phyloP scores from a whole-genome alignment of 352 stramenopile species.

The Aphanomyces invadans region DNA sequence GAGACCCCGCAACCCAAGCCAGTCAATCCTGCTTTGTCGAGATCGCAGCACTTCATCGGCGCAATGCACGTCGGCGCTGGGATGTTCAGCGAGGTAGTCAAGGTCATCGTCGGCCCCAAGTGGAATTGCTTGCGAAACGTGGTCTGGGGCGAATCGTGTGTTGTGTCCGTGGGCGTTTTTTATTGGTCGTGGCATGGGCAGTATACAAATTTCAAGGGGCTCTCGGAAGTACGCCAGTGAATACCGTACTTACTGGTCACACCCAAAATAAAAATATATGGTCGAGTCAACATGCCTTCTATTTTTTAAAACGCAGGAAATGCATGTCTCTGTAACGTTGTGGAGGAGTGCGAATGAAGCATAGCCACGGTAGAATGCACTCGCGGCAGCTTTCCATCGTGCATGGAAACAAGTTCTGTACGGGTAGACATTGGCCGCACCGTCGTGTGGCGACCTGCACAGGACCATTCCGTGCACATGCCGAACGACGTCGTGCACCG shows the following conservation, averaged over 20 bases:
- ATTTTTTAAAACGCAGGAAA: no score
- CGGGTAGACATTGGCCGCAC: no score
- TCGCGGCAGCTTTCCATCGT: no score
- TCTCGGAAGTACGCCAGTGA: not conserved
- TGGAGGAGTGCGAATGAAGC: no score
- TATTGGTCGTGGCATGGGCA: not conserved
- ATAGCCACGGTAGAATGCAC: no score
- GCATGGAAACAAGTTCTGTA: no score
- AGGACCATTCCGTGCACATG: no score
- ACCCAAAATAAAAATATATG: not conserved
- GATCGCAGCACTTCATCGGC: conserved; percentile 19
- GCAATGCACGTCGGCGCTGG: conserved; percentile 1
- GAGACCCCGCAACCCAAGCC: conserved; percentile 60
- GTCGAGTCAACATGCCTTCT: no score
- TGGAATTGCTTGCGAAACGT: not conserved
- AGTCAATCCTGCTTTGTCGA: conserved; percentile 46
- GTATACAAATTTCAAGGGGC: not conserved
- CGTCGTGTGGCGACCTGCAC: no score
- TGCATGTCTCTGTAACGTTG: no score
- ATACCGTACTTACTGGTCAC: not conserved
- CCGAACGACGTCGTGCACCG: no score
- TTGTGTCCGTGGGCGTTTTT: not conserved
- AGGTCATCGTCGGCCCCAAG: not conserved
- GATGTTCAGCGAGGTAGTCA: not conserved
- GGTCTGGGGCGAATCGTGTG: not conserved